phyloP scores from a whole-genome alignment of 2,329 filamentous ascomycete species.

The Lasiodiplodia gonubiensis region DNA sequence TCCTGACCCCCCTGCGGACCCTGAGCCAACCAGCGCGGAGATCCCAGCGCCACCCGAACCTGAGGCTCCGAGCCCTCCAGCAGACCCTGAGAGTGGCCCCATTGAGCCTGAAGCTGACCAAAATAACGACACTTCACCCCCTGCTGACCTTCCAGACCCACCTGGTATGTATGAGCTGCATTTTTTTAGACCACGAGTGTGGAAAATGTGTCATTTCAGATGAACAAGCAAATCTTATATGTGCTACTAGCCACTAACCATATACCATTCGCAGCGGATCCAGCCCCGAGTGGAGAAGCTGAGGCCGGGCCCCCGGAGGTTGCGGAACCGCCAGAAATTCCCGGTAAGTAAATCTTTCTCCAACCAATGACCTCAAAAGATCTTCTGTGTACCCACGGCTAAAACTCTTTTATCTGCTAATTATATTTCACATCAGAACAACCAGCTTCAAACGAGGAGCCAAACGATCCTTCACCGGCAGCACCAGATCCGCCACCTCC shows the following conservation, averaged over 20 bases:
- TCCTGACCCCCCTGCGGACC: conserved; percentile 6
- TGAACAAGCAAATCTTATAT: background rate
- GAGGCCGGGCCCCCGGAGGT: background rate
- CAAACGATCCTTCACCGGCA: background rate
- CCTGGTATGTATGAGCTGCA: background rate
- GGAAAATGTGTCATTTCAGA: background rate
- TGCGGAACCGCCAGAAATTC: background rate
- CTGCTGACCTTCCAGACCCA: background rate
- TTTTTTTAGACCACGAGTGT: background rate
- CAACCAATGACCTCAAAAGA: background rate
- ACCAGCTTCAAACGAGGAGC: background rate
- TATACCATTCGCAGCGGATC: background rate
- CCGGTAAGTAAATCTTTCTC: background rate
- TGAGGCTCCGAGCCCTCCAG: background rate
- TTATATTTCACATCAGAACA: background rate
- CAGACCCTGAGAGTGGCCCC: background rate
- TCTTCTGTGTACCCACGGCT: background rate
- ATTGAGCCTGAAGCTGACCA: background rate
- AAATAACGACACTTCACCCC: background rate
- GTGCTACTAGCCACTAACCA: background rate
- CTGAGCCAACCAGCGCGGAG: conserved; percentile 2
- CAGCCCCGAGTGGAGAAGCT: background rate
- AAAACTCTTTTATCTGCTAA: background rate
- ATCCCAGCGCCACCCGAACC: background rate
- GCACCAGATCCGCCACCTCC: background rate